Evolutionary conservation across 2,329 filamentous ascomycete species (phyloP).

Genomic region (Sarocladium brachiariae): DNA sequence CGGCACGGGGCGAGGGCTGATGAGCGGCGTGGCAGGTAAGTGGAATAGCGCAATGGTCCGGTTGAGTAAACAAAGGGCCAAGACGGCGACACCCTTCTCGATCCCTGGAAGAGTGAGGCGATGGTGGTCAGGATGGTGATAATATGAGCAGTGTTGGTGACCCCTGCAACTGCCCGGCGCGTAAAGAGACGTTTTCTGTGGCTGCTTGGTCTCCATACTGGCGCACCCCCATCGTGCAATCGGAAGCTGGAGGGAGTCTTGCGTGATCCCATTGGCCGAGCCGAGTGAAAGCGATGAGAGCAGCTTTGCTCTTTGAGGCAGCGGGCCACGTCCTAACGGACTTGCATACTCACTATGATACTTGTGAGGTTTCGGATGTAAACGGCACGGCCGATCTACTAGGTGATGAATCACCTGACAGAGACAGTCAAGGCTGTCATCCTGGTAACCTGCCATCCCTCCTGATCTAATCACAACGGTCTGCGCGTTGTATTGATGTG

Average conservation of each 20-base stretch:
- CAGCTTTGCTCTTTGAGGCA: background rate
- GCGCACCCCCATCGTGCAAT: slow-evolving; percentile 38
- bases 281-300: background rate
- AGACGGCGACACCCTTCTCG: background rate
- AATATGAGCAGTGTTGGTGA: background rate
- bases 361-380: background rate
- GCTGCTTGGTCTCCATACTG: slow-evolving; percentile 15
- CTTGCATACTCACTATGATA: background rate
- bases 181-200: slow-evolving; percentile 27
- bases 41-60: slow-evolving; percentile 4
- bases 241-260: slow-evolving; percentile 31
- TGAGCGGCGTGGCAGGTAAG: slow-evolving; percentile 12
- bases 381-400: background rate
- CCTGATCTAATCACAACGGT: background rate
- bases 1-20: slow-evolving; percentile 25
- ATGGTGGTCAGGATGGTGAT: background rate
- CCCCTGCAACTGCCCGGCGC: slow-evolving; percentile 32
- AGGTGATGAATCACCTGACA: background rate
- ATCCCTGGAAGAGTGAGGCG: slow-evolving; percentile 6
- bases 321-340: background rate
- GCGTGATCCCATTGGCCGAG: slow-evolving; percentile 34
- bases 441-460: background rate
- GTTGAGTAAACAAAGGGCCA: background rate
- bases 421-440: background rate
- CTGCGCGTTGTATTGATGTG: background rate